Conservation (phyloP, 2,329 filamentous ascomycete species). For the Xylaria sp. region DNA sequence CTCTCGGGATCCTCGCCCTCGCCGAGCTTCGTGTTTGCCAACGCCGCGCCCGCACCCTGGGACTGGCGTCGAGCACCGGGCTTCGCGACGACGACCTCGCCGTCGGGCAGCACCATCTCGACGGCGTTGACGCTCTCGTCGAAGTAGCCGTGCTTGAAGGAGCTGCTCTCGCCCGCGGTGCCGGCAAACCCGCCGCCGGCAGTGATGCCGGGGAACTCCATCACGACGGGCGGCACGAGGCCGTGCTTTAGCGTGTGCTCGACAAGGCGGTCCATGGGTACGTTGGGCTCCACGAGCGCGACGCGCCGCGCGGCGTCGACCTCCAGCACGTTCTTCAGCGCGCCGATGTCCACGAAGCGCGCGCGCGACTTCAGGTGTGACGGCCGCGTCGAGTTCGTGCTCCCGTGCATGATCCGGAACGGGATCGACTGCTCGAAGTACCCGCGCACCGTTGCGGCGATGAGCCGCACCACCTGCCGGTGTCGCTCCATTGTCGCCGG, state of each 20-base stretch:
- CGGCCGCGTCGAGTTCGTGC: constrained; percentile 75
- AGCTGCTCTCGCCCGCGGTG: constrained; percentile 72
- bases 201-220: constrained; percentile 79
- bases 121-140: constrained; percentile 66
- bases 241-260: constrained; percentile 68
- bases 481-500: constrained; percentile 54
- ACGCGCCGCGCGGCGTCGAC: constrained; percentile 61
- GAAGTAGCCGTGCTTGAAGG: constrained; percentile 74
- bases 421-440: constrained; percentile 57
- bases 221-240: constrained; percentile 72
- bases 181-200: constrained; percentile 74
- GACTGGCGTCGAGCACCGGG: constrained; percentile 18
- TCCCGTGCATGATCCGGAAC: constrained; percentile 79
- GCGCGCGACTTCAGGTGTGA: constrained; percentile 46
- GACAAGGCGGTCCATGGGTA: constrained; percentile 74
- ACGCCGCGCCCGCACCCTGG: neutral
- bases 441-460: constrained; percentile 53
- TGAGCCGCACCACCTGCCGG: constrained; percentile 52
- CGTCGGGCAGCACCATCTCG: constrained; percentile 73
- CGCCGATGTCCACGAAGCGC: constrained; percentile 67
- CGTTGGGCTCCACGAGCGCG: constrained; percentile 76
- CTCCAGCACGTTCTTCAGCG: constrained; percentile 66
- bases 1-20: constrained; percentile 22
- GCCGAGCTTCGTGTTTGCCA: constrained; percentile 19
- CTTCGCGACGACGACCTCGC: constrained; percentile 62